Percentiles rank a stretch among this genome's conserved stretches.
Conservation (phyloP, 257 asterid species). For the Petrea volubilis region DNA sequence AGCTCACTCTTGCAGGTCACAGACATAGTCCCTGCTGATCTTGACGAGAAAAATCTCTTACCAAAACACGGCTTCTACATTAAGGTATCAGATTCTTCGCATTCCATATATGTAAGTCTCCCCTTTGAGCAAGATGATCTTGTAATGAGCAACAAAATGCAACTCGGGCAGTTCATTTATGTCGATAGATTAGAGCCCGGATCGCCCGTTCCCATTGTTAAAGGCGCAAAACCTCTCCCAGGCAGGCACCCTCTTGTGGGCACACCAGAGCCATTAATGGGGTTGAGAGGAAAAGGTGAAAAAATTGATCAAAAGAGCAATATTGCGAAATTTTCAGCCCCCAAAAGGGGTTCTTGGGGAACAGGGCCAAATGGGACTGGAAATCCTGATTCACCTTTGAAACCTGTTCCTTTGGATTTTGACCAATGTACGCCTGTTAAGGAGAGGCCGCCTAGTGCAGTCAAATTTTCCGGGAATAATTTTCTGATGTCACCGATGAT, state of each 20-base stretch:
- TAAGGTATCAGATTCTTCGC: constrained; percentile 85
- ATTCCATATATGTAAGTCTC: constrained; percentile 75
- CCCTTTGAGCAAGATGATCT: constrained; percentile 91
- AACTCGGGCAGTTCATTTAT: constrained; percentile 81
- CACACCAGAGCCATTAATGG: constrained; percentile 91
- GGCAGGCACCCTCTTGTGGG: constrained; percentile 87
- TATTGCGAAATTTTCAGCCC: constrained; percentile 39
- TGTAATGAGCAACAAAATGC: constrained; percentile 88
- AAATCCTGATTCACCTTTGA: constrained; percentile 57
- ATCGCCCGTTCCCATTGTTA: constrained; percentile 82
- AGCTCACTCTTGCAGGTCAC: constrained; percentile 86
- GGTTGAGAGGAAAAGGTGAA: constrained; percentile 69
- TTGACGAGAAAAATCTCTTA: constrained; percentile 76
- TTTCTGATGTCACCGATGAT: constrained; percentile 60
- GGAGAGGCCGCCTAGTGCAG: constrained; percentile 56
- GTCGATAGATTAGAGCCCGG: constrained; percentile 81
- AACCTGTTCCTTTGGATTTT: constrained; percentile 83
- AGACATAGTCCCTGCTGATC: constrained; percentile 90
- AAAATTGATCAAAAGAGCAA: constrained; percentile 30
- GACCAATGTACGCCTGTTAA: constrained; percentile 89
- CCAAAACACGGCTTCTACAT: constrained; percentile 87
- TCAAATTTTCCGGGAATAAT: constrained; percentile 51
- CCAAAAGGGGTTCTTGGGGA: constrained; percentile 87
- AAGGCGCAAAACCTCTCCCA: constrained; percentile 76
- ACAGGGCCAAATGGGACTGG: constrained; percentile 38